These are phyloP conservation scores for Penicillium polonicum DNA, from an alignment of 2,329 filamentous ascomycete genomes.

Conservation along the genomic window DNA sequence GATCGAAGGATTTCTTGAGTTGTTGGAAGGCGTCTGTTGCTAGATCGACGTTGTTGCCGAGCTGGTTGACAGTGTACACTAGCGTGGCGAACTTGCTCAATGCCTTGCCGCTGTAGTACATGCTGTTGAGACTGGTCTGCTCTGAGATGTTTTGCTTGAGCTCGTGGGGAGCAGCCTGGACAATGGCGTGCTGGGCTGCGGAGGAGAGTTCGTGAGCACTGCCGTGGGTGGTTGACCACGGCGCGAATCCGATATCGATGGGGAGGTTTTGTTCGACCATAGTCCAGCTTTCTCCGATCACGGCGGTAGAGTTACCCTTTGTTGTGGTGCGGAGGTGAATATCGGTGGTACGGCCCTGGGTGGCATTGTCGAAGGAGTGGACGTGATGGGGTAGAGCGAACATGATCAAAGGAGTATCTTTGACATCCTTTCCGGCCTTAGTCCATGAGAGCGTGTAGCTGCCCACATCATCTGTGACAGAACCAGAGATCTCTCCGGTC, in stretches of 20 bases:
- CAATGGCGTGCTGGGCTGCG: conserved; percentile 60
- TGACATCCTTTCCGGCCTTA: conserved; percentile 63
- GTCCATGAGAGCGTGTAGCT: conserved; percentile 71
- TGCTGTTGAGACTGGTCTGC: conserved; percentile 75
- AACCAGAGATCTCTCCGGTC: conserved; percentile 63
- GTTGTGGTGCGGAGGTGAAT: conserved; percentile 75
- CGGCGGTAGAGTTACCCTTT: conserved; percentile 74
- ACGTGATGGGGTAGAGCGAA: conserved; percentile 86
- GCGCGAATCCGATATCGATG: conserved; percentile 70
- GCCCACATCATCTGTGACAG: conserved; percentile 56
- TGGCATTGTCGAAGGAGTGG: conserved; percentile 65
- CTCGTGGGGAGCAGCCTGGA: conserved; percentile 66
- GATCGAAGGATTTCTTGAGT: conserved; percentile 65
- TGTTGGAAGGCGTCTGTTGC: conserved; percentile 59
- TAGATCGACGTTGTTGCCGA: conserved; percentile 59
- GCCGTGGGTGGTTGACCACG: conserved; percentile 63
- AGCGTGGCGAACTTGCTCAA: conserved; percentile 74
- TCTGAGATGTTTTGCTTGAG: conserved; percentile 71
- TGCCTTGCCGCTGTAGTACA: conserved; percentile 91
- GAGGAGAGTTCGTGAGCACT: conserved; percentile 41
- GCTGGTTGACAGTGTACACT: conserved; percentile 63
- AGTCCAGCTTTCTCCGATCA: conserved; percentile 72
- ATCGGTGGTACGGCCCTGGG: conserved; percentile 50
- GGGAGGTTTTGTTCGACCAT: conserved; percentile 75
- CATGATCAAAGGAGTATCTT: conserved; percentile 66